Base-by-base conservation (phyloP, 2,329 filamentous ascomycete genomes). In the Pyrenophora graminea region DNA sequence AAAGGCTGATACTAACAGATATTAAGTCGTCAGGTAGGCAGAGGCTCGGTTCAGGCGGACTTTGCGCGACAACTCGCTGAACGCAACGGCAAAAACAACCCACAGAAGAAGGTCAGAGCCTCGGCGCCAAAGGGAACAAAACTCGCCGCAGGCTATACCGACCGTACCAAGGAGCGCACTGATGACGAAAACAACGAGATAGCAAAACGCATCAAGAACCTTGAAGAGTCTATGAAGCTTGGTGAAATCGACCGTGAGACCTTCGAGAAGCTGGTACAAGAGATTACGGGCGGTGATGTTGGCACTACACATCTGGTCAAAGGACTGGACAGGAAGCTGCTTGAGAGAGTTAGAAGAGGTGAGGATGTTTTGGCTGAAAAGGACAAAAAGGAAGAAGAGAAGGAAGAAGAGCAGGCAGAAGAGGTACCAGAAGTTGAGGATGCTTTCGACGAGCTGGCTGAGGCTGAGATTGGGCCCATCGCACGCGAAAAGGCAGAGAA, bases 21-120 rank as follows among this genome's bases (percentile, higher is more conserved):
- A 47, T 12, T 31, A 58, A 89, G 87, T 12, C 88, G 90, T 43
- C 85, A 87, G 19, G 80, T 91, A 10, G 78, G 78, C 33, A 63
- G 63, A 58, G 79, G 78, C 36, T 68, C 74, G 6, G 70, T 76
- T 33, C 81, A 82, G 45, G 77, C 82, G 46, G 87, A 94, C 48
- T 97, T 97, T 72, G 88, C 89, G 18, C 88, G 86, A 61, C 93
- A 97, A 72, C 81, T 96, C 27, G 87, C 90, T 32, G 90, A 95
- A 64, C 83, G 86, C 55, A 85, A 82, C 53, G 78, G 80, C 37
- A 69, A 72, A 61, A 83, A 67, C 77, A 82, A 72, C 61, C 77
- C 60, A 50, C 73, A 82, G 6, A 95, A 91, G 75, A 91, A 87
- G 68, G 88, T 90, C 76, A 88, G 85, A 56, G 87, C 90, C 0